Evolutionary conservation across 306 rosid species (phyloP), one percentile per base, ranked within the genome.

Genomic region (Ammopiptanthus mongolicus): DNA sequence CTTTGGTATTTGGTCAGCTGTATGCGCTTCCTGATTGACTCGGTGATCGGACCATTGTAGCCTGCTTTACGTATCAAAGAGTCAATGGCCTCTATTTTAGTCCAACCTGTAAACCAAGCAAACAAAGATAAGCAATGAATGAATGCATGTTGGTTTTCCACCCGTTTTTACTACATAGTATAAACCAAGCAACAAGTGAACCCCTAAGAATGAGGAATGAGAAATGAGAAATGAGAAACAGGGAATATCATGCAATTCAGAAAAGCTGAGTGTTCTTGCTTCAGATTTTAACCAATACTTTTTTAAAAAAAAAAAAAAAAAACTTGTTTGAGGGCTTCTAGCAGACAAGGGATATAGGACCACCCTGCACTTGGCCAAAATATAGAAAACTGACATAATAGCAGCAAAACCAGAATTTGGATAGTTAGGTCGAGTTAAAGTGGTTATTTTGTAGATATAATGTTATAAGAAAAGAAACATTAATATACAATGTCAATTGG

Each of bases 51-150:
- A 23, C 99, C 90, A 61, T 80, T 85, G 70, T 81, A 92, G 46
- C 98, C 99, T 2, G 99, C 91, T 84, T 96, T 96, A 5, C 92
- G 91, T 73, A 96, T 76, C 89, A 96, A 78, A 3, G 99, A 96
- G 84, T 96, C 99, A 8, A 90, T 92, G 41, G 99, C 96, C 90
- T 92, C 96, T 9, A 61, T 41, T 76, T 74, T 87, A 15, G 93
- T 86, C 99, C 99, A 96, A 81, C 97, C 98, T 96, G 88, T 70
- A 83, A 83, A 71, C 62, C n/a, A 77, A 66, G 3, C 70, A 81
- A 63, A 72, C 15, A 78, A 31, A 74, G 61, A 81, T 56, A 69
- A 59, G 61, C 73, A 60, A 13, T 17, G 50, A 22, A 17, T 23
- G 48, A 17, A 70, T 37, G 8, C 63, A 72, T 39, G 18, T n/a